Evolutionary conservation across 2,329 filamentous ascomycete genomes (phyloP).

Genomic region (Camptophora hylomeconis): DNA sequence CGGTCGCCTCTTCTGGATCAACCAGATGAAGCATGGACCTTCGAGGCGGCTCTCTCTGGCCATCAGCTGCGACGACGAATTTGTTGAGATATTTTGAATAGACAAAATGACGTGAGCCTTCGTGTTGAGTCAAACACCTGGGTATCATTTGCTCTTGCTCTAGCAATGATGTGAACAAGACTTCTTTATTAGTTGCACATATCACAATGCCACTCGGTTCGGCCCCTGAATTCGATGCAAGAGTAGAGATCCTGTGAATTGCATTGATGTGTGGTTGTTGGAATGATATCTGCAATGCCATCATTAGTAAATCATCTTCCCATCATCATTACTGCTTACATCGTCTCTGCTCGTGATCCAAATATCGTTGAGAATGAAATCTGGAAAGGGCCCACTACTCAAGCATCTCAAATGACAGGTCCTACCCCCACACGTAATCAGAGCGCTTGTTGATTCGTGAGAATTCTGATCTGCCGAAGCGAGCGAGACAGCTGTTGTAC

Average conservation of each 20-base stretch:
- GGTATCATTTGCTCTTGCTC: no score
- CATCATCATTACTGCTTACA: no score
- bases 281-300: constrained; percentile 21
- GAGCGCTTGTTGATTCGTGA: no score
- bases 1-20: not conserved
- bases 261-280: constrained; percentile 26
- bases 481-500: constrained; percentile 2
- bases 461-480: no score
- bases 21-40: constrained; percentile 2
- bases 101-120: constrained; percentile 28
- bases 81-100: constrained; percentile 34
- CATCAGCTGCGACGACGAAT: constrained; percentile 36
- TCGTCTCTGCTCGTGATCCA: not conserved
- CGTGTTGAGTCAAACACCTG: constrained; percentile 15
- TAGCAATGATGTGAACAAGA: constrained; percentile 31
- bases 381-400: no score
- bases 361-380: constrained; percentile 1
- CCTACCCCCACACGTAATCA: no score
- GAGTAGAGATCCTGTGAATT: constrained; percentile 23
- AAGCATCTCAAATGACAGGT: no score
- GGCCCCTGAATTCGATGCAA: constrained; percentile 11
- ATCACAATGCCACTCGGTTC: constrained; percentile 31
- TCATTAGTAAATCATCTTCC: constrained; percentile 1
- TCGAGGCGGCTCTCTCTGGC: constrained; percentile 2
- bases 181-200: constrained; percentile 33